Conservation (phyloP, 441 rosid genomes). For the Populus tomentosa region DNA sequence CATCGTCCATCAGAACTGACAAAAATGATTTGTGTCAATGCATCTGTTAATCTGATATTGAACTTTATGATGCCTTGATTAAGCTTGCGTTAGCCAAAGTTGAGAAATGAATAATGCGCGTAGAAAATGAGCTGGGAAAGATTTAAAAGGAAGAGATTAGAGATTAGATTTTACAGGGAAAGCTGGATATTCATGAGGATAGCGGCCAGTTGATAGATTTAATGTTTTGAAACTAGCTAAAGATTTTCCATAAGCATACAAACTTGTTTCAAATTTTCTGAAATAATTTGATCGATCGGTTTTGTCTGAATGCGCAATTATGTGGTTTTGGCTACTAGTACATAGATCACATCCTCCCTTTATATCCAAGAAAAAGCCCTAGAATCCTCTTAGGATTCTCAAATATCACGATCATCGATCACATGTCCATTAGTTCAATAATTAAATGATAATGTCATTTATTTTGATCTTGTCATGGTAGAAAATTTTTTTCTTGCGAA, state of each 20-base stretch:
- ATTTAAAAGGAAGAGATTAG: too few relatives aligned
- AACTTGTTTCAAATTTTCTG: neutral
- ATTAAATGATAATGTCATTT: neutral
- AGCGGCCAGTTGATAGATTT: neutral
- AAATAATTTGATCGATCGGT: neutral
- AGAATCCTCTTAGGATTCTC: neutral
- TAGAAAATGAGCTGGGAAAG: too few relatives aligned
- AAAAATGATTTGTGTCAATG: too few relatives aligned
- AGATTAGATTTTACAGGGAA: neutral
- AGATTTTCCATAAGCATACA: neutral
- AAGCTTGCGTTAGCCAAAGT: neutral
- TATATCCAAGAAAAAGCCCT: neutral
- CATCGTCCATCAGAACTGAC: too few relatives aligned
- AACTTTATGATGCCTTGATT: neutral
- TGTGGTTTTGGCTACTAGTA: neutral
- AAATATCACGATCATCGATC: neutral
- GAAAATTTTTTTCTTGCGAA: neutral
- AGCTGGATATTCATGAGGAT: neutral
- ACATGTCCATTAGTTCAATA: neutral
- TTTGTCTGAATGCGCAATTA: neutral
- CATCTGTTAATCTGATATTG: neutral
- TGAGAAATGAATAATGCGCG: too few relatives aligned
- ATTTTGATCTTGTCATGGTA: neutral
- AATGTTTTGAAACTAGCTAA: neutral
- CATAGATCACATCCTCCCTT: neutral